Conservation (phyloP, 345 rosid species). For the Draba incana region DNA sequence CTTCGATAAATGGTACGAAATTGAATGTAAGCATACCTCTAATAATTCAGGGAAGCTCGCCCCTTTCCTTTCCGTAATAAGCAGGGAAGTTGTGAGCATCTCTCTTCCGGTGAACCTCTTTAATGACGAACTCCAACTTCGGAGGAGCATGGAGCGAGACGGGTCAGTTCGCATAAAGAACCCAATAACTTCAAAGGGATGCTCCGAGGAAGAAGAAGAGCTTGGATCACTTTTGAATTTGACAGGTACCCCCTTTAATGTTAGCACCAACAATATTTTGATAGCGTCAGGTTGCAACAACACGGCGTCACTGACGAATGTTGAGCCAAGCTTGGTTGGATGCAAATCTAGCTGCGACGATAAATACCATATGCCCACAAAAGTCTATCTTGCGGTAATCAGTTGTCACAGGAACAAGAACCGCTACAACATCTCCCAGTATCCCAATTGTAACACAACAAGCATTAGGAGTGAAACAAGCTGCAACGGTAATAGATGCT, state of each 20-base stretch:
- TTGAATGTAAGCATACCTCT: too few species aligned
- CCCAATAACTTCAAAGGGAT: conserved; percentile 25
- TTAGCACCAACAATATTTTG: conserved; percentile 1
- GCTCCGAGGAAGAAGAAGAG: not conserved
- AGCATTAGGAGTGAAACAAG: not conserved
- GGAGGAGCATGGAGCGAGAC: too few species aligned
- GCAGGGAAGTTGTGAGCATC: conserved; percentile 10
- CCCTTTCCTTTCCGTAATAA: not conserved
- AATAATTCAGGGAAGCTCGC: too few species aligned
- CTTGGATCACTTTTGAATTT: conserved; percentile 18
- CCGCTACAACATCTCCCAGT: too few species aligned
- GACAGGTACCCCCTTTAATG: conserved; percentile 24
- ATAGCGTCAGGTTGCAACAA: too few species aligned
- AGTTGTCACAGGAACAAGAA: not conserved
- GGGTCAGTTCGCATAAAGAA: not conserved
- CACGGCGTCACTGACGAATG: too few species aligned
- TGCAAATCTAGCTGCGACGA: too few species aligned
- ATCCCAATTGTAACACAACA: not conserved
- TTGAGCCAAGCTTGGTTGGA: too few species aligned
- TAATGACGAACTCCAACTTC: too few species aligned
- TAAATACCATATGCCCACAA: not conserved
- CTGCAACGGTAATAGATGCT: conserved; percentile 47
- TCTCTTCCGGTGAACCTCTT: conserved; percentile 12
- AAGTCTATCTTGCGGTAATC: not conserved
- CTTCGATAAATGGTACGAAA: too few species aligned